Percentiles rank a stretch among this genome's conserved stretches.
Conservation (phyloP, 139 green algal species). For the Pleodorina starrii region DNA sequence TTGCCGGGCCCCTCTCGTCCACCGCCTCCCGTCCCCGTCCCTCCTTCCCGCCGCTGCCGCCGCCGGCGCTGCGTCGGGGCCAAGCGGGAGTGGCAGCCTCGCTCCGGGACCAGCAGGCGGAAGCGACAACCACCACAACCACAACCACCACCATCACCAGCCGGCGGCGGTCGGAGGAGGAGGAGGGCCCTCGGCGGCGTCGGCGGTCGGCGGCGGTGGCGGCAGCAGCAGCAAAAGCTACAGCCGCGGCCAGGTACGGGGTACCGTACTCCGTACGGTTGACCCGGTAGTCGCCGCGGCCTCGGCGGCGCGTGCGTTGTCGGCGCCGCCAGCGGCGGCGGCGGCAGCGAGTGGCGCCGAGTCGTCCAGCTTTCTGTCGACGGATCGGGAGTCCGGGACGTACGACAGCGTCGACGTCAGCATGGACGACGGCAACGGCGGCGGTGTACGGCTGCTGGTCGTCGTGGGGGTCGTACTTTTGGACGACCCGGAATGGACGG, state of each 20-base stretch:
- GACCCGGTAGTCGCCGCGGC: neutral
- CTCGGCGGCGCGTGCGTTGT: neutral
- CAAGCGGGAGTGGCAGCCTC: neutral
- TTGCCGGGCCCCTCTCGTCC: too few relatives aligned
- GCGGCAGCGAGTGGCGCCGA: neutral
- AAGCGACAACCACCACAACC: too few relatives aligned
- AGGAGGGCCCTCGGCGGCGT: too few relatives aligned
- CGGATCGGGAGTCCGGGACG: neutral
- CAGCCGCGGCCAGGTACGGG: neutral
- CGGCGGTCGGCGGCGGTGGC: neutral
- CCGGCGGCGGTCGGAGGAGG: neutral
- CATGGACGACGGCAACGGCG: neutral
- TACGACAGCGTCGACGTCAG: neutral
- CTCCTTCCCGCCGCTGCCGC: neutral
- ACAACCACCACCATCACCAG: neutral
- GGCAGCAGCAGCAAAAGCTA: neutral
- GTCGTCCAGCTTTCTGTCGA: neutral
- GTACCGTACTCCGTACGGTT: neutral
- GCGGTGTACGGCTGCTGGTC: constrained; percentile 24
- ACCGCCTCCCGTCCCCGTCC: too few relatives aligned
- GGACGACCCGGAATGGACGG: constrained; percentile 5
- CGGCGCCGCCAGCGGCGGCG: neutral
- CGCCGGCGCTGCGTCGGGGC: neutral
- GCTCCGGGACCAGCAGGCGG: too few relatives aligned
- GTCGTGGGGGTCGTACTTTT: constrained; percentile 32